A percentile compares a stretch with the other conserved stretches of the same genome.
Conservation (phyloP, 2,329 filamentous ascomycete genomes). For the Diaporthe citri region DNA sequence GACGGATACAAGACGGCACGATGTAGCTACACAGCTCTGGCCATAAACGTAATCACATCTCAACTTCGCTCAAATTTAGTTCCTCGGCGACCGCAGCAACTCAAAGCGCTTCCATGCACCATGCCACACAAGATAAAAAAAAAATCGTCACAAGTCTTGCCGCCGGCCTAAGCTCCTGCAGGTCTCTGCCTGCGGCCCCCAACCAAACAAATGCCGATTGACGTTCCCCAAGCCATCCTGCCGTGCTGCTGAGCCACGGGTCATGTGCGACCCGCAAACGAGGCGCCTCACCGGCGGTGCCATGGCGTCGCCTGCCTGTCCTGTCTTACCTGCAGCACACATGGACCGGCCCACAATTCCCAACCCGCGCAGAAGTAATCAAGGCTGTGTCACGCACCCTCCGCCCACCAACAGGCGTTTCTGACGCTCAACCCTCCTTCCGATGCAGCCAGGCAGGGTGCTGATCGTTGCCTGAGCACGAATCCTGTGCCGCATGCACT, state of each 20-base stretch:
- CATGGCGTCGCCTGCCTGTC: slow-evolving; percentile 14
- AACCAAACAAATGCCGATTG: slow-evolving; percentile 19
- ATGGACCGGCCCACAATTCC: background rate
- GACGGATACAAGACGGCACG: background rate
- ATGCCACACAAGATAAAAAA: background rate
- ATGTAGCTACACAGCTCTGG: background rate
- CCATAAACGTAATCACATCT: slow-evolving; percentile 13
- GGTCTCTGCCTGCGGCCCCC: slow-evolving; percentile 18
- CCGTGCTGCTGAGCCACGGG: slow-evolving; percentile 11
- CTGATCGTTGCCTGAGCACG: slow-evolving; percentile 3
- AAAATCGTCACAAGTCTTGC: background rate
- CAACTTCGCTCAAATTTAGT: background rate
- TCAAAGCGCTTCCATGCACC: background rate
- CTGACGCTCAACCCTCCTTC: background rate
- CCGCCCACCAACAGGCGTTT: background rate
- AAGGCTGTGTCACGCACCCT: background rate
- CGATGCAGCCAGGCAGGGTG: background rate
- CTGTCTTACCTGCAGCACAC: slow-evolving; percentile 6
- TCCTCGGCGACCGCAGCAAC: background rate
- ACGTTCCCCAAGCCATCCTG: slow-evolving; percentile 14
- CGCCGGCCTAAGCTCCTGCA: slow-evolving; percentile 10
- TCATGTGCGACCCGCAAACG: slow-evolving; percentile 9
- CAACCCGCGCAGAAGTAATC: background rate
- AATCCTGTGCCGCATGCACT: slow-evolving; percentile 1
- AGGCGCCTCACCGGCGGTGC: slow-evolving; percentile 6